These are phyloP conservation scores for Solanum bukasovii DNA, from an alignment of 257 asterid genomes.

Conservation along the genomic window DNA sequence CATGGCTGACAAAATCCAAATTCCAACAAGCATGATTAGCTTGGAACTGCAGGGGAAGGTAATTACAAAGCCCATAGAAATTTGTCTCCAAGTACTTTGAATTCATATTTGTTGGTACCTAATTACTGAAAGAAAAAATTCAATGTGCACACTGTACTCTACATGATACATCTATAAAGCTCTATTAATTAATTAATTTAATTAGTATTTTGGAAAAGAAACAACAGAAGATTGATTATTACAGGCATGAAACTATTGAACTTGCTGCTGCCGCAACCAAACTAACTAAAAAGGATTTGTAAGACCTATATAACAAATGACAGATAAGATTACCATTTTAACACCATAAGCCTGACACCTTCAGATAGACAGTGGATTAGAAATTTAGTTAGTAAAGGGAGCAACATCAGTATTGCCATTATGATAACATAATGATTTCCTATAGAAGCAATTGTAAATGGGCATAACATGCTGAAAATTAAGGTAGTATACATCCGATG, in stretches of 20 bases:
- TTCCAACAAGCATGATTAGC: not conserved
- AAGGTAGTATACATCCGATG: conserved; percentile 39
- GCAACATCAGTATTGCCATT: not conserved
- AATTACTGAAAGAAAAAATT: not conserved
- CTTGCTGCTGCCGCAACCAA: not conserved
- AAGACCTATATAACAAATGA: not conserved
- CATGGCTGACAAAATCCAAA: not conserved
- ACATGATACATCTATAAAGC: not conserved
- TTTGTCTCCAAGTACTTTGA: not conserved
- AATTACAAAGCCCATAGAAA: too few species aligned
- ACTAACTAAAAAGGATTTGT: not conserved
- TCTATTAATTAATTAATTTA: too few species aligned
- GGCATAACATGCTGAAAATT: not conserved
- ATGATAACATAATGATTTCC: not conserved
- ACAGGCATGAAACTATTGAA: not conserved
- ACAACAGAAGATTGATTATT: not conserved
- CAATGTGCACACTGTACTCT: not conserved
- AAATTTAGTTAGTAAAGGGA: not conserved
- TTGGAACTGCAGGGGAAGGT: not conserved
- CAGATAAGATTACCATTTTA: not conserved
- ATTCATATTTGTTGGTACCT: not conserved
- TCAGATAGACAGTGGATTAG: not conserved
- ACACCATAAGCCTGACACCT: not conserved
- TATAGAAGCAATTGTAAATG: not conserved
- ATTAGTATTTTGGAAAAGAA: not conserved